Evolutionary conservation across 441 rosid genomes (phyloP), one percentile per base, ranked within the genome.

Genomic region (Erysimum pusillum): DNA sequence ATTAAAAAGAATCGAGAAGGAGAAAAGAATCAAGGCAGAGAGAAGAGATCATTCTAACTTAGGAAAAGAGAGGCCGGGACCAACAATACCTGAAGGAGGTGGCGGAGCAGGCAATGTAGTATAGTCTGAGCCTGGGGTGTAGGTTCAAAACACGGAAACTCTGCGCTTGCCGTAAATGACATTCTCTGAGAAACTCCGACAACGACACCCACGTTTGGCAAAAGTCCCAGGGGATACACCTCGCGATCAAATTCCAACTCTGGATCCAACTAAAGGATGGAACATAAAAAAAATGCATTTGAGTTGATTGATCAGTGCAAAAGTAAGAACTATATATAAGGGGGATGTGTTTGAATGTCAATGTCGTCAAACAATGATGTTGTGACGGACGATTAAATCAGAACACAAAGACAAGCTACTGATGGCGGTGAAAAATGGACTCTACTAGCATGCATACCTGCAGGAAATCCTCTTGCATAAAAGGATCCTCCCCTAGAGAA

Each of bases 231-330:
- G 56, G 99, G 98, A 78, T 96, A 94, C 38, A 92, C 94, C 87
- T 96, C 99, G 42, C 97, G 94, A 75, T 96, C 99, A 84, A 96
- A 96, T 83, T 96, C 98, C 67, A 94, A 87, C 87, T 94, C 99
- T 45, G 99, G 98, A 81, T 96, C 98, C 94, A 96, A 83, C 98
- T 96, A 71, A 67, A 82, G 73, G 60, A 82, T 64, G 77, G 49
- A 84, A 54, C 49, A 68, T 67, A 34, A 62, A 45, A 57, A 57
- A 36, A 54, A 12, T n/a, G 15, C 44, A 35, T 28, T 65, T 32
- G 31, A 62, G 54, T 22, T 64, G 61, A 75, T 36, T 54, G 25
- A 45, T 45, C 66, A 51, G 52, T 51, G 13, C 68, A 4, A 49
- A 20, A 64, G 7, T 58, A 39, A n/a, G 35, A 66, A 28, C 35